Percentiles rank a stretch among this genome's conserved stretches.
These are phyloP conservation scores for Pestalotiopsis sp. DNA, from an alignment of 2,329 filamentous ascomycete species.

Conservation along the genomic window DNA sequence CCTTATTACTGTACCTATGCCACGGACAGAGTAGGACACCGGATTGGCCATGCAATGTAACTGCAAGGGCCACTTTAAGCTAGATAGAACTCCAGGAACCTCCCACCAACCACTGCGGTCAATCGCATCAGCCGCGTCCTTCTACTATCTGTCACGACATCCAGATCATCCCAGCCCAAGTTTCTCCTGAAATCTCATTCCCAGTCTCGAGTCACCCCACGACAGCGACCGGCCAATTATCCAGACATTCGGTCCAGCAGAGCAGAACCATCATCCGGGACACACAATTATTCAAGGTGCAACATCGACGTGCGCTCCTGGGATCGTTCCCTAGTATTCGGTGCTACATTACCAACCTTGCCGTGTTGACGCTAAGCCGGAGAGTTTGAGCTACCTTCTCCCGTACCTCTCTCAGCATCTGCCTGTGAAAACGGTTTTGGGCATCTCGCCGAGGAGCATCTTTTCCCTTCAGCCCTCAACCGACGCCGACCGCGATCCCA, in stretches of 20 bases:
- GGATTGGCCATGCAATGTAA: conserved; percentile 3
- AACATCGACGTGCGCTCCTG: neutral
- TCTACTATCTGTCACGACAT: neutral
- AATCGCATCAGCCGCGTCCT: conserved; percentile 1
- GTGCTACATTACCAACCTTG: neutral
- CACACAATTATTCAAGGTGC: neutral
- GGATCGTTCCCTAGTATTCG: neutral
- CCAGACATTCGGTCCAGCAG: neutral
- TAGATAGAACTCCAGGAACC: neutral
- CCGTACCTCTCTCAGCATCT: neutral
- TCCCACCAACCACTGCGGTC: neutral
- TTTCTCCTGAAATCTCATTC: neutral
- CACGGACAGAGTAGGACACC: neutral
- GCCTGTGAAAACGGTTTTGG: neutral
- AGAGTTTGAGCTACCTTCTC: neutral
- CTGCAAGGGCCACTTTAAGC: conserved; percentile 10
- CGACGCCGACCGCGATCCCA: neutral
- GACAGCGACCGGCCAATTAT: neutral
- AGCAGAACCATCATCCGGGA: neutral
- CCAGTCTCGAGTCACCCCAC: neutral
- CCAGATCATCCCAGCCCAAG: neutral
- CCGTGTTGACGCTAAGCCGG: neutral
- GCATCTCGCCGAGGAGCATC: neutral
- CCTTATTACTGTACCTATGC: neutral
- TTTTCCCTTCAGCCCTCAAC: neutral